Conservation (phyloP, 495 filamentous ascomycete species). For the Articulospora tetracladia region DNA sequence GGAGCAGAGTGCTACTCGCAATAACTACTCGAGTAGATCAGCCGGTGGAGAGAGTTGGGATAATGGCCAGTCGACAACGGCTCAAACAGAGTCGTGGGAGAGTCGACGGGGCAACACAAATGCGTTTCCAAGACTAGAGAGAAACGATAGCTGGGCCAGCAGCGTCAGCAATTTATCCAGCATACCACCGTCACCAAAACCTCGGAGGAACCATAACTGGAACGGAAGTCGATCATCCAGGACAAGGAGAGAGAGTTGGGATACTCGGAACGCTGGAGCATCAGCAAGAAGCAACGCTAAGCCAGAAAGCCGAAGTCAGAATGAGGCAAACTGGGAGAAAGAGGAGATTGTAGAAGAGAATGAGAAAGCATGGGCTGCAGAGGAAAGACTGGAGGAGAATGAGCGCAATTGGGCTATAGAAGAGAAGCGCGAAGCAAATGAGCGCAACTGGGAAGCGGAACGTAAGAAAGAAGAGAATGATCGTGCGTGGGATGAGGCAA, state of each 20-base stretch:
- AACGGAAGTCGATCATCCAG: background rate
- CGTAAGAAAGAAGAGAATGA: background rate
- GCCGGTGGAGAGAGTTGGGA: background rate
- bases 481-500: background rate
- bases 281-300: background rate
- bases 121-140: background rate
- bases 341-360: background rate
- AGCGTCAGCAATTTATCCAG: background rate
- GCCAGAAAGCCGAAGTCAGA: background rate
- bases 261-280: background rate
- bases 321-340: background rate
- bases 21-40: background rate
- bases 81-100: background rate
- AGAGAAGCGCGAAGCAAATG: background rate
- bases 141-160: background rate
- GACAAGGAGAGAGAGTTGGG: background rate
- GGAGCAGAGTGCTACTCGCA: background rate
- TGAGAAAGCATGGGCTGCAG: background rate
- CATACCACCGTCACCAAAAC: background rate
- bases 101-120: background rate
- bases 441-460: background rate
- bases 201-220: background rate
- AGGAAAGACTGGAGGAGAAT: background rate
- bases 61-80: background rate
- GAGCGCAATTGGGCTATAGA: background rate